Evolutionary conservation across 495 filamentous ascomycete genomes (phyloP), one percentile per base, ranked within the genome.

Genomic region (Aspergillus conjunctus): DNA sequence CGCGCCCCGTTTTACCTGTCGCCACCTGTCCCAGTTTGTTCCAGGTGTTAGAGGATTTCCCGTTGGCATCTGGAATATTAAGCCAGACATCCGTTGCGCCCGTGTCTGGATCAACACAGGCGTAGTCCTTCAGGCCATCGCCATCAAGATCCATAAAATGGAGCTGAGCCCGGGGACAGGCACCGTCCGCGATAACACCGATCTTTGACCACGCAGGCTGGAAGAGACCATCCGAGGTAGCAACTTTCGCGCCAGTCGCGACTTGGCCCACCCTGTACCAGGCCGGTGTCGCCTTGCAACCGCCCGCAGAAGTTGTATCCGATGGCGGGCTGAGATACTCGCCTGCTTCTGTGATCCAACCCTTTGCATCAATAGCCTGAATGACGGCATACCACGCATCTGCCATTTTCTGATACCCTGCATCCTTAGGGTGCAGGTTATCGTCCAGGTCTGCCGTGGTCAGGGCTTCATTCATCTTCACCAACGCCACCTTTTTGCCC

Each of bases 371-470:
- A 17, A 41, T 34, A 33, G 51, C 50, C 8, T 20, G 15, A 15
- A 60, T 54, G 14, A 20, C 56, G 8, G 30, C 9, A 21, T 55
- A 60, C 68, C 70, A 82, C 1, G 79, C 59, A 17, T 67, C 54
- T 18, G 78, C 74, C 80, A 82, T 81, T 66, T 79, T 81, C 51
- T 54, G 44, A 51, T 82, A 82, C 6, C 80, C 80, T 5, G 10
- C 56, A 45, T 79, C 71, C 14, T 66, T 76, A 3, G 81, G 79
- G 59, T 81, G 51, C n/a, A 32, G 51, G 7, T 37, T 39, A 12
- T 39, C 32, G 17, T 4, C 31, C 46, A 82, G 30, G 55, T 82
- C 79, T 4, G 11, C 50, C 33, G 22, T 32, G 5, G 63, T 63
- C 62, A 77, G 18, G 59, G 66, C 37, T 54, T 70, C 51, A 52